Evolutionary conservation across 116 monocot genomes (phyloP).

Genomic region (Posidonia oceanica): DNA sequence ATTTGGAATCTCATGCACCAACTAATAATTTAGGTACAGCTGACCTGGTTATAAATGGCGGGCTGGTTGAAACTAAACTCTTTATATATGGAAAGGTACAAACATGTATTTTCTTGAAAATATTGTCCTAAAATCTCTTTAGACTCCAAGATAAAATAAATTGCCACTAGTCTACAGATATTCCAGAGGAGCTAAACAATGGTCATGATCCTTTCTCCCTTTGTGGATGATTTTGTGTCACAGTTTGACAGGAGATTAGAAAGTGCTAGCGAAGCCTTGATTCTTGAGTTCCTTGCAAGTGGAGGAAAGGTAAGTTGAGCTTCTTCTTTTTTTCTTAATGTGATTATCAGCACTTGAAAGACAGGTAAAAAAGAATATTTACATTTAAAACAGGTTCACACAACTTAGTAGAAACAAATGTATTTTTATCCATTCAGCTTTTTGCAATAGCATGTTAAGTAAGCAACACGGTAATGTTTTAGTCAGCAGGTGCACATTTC

Average conservation of each 20-base stretch:
- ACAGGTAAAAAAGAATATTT: no score
- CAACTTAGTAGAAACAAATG: no score
- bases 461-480: no score
- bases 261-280: slow-evolving; percentile 30
- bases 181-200: background rate
- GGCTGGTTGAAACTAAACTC: slow-evolving; percentile 69
- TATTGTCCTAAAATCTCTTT: background rate
- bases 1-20: slow-evolving; percentile 18
- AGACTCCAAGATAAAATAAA: background rate
- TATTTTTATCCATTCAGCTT: no score
- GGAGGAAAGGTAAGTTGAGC: slow-evolving; percentile 67
- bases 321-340: slow-evolving; percentile 1
- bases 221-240: slow-evolving; percentile 10
- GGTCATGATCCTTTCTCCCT: background rate
- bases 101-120: background rate
- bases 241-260: slow-evolving; percentile 41
- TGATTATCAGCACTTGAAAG: background rate
- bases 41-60: slow-evolving; percentile 75
- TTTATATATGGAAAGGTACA: slow-evolving; percentile 76
- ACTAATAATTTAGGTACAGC: slow-evolving; percentile 22
- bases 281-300: slow-evolving; percentile 63
- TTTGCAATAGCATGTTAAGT: no score
- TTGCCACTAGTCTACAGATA: background rate
- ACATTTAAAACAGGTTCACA: no score
- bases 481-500: no score